These are phyloP conservation scores for Talaromyces amestolkiae DNA, from an alignment of 2,329 filamentous ascomycete genomes.

Conservation along the genomic window DNA sequence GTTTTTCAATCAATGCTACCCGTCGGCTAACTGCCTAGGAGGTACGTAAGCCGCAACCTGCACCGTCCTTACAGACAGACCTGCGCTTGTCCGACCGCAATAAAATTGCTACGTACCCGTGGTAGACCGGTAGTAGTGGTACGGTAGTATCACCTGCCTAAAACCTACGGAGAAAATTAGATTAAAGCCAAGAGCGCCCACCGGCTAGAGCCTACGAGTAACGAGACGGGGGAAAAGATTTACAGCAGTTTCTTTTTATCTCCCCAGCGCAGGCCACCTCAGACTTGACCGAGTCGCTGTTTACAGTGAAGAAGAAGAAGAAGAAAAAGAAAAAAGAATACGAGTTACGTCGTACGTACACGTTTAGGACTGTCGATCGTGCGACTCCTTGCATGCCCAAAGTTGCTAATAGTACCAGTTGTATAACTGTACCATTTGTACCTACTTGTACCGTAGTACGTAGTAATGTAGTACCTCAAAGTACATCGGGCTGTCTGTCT, in stretches of 20 bases:
- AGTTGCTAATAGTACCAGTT: too few relatives aligned
- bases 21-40: conserved; percentile 2
- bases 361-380: neutral
- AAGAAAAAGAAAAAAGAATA: neutral
- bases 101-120: neutral
- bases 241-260: neutral
- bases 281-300: neutral
- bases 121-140: neutral
- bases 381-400: conserved; percentile 7
- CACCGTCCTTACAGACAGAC: neutral
- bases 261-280: neutral
- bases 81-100: neutral
- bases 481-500: neutral
- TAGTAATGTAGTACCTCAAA: too few relatives aligned
- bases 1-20: neutral
- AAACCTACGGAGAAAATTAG: neutral
- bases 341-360: neutral
- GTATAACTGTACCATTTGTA: neutral
- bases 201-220: neutral
- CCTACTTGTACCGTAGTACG: neutral
- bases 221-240: neutral
- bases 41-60: neutral
- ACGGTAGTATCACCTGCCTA: neutral
- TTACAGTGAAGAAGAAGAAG: neutral
- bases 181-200: conserved; percentile 4